Conservation (phyloP, 352 stramenopile genomes). For the Pythium rhizo-oryzae region DNA sequence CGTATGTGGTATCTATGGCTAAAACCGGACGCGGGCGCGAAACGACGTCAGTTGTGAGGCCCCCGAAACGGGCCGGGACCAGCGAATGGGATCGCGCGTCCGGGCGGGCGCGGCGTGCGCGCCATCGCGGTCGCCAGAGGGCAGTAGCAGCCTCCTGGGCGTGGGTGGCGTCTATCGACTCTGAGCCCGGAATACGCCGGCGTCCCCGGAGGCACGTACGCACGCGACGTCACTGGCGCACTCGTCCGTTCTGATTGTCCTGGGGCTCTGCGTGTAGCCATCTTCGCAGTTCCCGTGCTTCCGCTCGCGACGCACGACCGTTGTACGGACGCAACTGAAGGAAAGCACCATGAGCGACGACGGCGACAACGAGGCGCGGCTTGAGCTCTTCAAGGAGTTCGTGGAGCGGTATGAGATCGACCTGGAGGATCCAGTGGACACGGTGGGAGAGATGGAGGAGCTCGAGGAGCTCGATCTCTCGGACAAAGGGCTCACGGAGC, state of each 20-base stretch:
- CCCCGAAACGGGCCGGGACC: slow-evolving; percentile 7
- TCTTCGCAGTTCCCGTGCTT: slow-evolving; percentile 3
- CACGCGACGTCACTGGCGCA: neutral
- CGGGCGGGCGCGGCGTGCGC: neutral
- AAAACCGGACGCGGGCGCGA: neutral
- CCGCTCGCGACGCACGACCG: neutral
- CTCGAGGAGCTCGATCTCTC: slow-evolving; percentile 85
- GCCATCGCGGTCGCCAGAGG: slow-evolving; percentile 20
- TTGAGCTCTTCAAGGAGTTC: slow-evolving; percentile 57
- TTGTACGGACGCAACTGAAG: neutral
- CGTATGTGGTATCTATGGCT: too few species aligned
- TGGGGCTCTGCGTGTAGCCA: slow-evolving; percentile 7
- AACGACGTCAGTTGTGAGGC: slow-evolving; percentile 5
- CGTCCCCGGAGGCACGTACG: neutral
- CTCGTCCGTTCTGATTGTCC: neutral
- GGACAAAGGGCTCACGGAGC: slow-evolving; percentile 66
- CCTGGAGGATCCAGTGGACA: slow-evolving; percentile 66
- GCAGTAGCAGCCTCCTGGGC: neutral
- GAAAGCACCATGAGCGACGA: slow-evolving; percentile 52
- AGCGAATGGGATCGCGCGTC: slow-evolving; percentile 13
- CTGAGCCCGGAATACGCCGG: neutral
- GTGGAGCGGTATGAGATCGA: slow-evolving; percentile 77
- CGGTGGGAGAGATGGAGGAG: slow-evolving; percentile 59
- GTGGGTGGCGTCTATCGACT: neutral
- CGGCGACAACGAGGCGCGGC: slow-evolving; percentile 32